Percentiles rank a stretch among this genome's conserved stretches.
These are phyloP conservation scores for Colletotrichum tofieldiae DNA, from an alignment of 2,329 filamentous ascomycete genomes.

Conservation along the genomic window DNA sequence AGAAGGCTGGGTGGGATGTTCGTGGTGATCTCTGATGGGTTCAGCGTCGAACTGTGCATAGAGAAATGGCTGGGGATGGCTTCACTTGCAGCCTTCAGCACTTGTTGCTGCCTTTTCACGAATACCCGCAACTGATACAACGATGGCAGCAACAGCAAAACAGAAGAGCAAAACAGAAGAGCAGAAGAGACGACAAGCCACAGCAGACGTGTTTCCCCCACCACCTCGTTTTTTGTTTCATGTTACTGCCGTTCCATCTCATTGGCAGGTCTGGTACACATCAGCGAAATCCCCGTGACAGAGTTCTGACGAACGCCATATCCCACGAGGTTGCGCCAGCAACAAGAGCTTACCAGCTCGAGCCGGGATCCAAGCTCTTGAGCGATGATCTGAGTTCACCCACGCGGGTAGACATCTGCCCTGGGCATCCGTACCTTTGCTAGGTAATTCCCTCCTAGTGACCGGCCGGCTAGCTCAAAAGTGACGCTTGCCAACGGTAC, in stretches of 20 bases:
- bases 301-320: constrained; percentile 24
- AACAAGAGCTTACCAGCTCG: not conserved
- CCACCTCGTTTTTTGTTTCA: constrained; percentile 29
- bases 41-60: constrained; percentile 10
- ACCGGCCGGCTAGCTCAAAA: not conserved
- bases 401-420: constrained; percentile 12
- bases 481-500: constrained; percentile 28
- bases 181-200: not conserved
- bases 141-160: not conserved
- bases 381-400: not conserved
- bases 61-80: constrained; percentile 39
- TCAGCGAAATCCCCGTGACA: constrained; percentile 19
- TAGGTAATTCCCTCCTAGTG: not conserved
- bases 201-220: constrained; percentile 16
- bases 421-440: not conserved
- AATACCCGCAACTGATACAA: not conserved
- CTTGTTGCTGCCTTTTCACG: not conserved
- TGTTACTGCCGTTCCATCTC: constrained; percentile 24
- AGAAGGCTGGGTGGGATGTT: constrained; percentile 27
- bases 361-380: not conserved
- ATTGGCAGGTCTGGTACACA: constrained; percentile 13
- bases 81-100: constrained; percentile 24
- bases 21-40: constrained; percentile 13
- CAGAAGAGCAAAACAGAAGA: not conserved
- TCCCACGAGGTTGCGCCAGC: not conserved